Evolutionary conservation across 306 rosid genomes (phyloP).

Genomic region (Corylus americana): DNA sequence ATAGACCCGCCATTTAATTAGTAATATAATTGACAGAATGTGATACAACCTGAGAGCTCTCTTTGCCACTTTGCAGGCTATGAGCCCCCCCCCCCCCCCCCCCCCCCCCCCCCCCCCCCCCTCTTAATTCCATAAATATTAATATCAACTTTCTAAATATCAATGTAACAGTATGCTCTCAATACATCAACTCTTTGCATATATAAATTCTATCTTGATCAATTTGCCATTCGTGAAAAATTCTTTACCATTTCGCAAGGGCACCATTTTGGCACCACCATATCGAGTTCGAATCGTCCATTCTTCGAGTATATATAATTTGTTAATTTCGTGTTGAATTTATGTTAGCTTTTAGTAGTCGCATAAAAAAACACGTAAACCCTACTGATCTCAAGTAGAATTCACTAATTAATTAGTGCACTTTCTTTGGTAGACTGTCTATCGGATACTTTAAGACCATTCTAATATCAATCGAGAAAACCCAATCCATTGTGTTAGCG

Average conservation of each 20-base stretch:
- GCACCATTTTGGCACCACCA: too few relatives aligned
- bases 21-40: conserved; percentile 38
- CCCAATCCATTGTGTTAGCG: conserved; percentile 18
- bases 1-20: conserved; percentile 40
- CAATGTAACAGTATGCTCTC: conserved; percentile 6
- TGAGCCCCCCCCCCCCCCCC: conserved; percentile 32
- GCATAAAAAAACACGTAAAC: too few relatives aligned
- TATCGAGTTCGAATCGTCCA: too few relatives aligned
- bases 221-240: too few relatives aligned
- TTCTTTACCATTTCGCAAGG: too few relatives aligned
- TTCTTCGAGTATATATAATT: too few relatives aligned
- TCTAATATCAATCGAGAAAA: not conserved
- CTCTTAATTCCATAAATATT: not conserved
- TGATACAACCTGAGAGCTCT: conserved; percentile 29
- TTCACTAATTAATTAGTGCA: not conserved
- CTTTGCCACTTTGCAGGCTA: conserved; percentile 45
- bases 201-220: too few relatives aligned
- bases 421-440: not conserved
- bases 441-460: conserved; percentile 6
- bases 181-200: too few relatives aligned
- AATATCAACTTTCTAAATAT: not conserved
- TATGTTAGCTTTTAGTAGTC: too few relatives aligned
- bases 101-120: conserved; percentile 42
- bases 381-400: not conserved
- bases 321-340: too few relatives aligned